Evolutionary conservation across 371 early-diverging fungal genomes (phyloP).

Genomic region (Syncephalastrum sp.): DNA sequence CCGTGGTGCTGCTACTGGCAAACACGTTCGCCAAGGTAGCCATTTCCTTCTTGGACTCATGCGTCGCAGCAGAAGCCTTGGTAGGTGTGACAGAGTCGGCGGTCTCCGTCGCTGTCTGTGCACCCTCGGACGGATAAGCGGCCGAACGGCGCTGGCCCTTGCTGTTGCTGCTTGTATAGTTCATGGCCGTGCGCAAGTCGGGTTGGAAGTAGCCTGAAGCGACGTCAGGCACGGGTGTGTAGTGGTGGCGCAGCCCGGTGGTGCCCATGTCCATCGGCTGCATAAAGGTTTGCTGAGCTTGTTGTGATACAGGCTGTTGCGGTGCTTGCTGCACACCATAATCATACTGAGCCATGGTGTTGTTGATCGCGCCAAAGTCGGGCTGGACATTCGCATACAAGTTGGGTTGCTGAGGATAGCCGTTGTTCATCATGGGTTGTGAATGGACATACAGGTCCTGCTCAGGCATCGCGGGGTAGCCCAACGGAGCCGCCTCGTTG

Average conservation of each 20-base stretch:
- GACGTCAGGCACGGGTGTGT: conserved; percentile 27
- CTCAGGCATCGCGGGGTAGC: conserved; percentile 8
- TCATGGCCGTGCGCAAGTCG: conserved; percentile 32
- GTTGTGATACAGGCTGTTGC: not conserved
- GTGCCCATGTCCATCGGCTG: conserved; percentile 5
- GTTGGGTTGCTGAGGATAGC: not conserved
- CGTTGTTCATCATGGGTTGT: conserved; percentile 9
- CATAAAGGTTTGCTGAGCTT: conserved; percentile 6
- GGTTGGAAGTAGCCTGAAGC: conserved; percentile 26
- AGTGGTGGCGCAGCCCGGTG: conserved; percentile 36
- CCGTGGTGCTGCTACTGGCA: conserved; percentile 11
- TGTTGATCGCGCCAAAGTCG: conserved; percentile 5
- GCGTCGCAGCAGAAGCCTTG: conserved; percentile 10
- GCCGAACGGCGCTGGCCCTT: conserved; percentile 4
- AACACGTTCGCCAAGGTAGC: conserved; percentile 34
- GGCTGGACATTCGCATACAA: not conserved
- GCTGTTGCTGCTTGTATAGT: conserved; percentile 29
- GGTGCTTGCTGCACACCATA: not conserved
- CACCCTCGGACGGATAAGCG: conserved; percentile 14
- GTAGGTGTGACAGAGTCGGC: conserved; percentile 23
- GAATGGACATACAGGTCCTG: conserved; percentile 27
- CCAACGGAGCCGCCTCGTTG: not conserved
- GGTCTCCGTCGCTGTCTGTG: conserved; percentile 15
- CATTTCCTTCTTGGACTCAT: conserved; percentile 35
- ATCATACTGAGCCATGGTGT: conserved; percentile 1